Evolutionary conservation across 2,329 filamentous ascomycete species (phyloP).

Genomic region (Stagonosporopsis cucurbitacearum): DNA sequence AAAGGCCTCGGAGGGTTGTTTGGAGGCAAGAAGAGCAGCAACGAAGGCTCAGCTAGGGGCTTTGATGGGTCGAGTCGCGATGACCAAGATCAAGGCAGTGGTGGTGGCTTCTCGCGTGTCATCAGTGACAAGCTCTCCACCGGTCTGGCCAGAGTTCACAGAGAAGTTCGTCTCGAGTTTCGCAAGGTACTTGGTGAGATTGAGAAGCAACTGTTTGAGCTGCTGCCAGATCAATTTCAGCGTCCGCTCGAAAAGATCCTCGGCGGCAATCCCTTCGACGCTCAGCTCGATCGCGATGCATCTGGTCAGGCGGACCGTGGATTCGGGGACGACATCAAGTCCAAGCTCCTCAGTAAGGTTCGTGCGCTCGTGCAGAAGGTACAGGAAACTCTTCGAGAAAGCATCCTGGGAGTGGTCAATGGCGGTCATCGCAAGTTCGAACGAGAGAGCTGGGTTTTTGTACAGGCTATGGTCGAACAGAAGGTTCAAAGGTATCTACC

Average conservation of each 20-base stretch:
- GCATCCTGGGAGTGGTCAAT: slow-evolving; percentile 40
- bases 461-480: slow-evolving; percentile 40
- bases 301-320: slow-evolving; percentile 30
- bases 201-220: slow-evolving; percentile 39
- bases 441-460: slow-evolving; percentile 40
- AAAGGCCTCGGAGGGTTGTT: slow-evolving; percentile 39
- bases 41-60: slow-evolving; percentile 28
- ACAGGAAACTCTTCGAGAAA: slow-evolving; percentile 39
- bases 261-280: slow-evolving; percentile 40
- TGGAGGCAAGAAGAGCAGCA: slow-evolving; percentile 27
- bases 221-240: slow-evolving; percentile 39
- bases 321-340: slow-evolving; percentile 40
- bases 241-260: slow-evolving; percentile 39
- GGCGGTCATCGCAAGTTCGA: slow-evolving; percentile 41
- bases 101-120: slow-evolving; percentile 36
- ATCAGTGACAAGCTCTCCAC: slow-evolving; percentile 41
- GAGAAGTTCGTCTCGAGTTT: slow-evolving; percentile 40
- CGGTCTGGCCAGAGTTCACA: slow-evolving; percentile 38
- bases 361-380: slow-evolving; percentile 37
- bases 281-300: slow-evolving; percentile 38
- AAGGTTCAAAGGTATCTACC: slow-evolving; percentile 40
- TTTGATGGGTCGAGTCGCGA: slow-evolving; percentile 23
- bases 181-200: slow-evolving; percentile 38
- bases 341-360: slow-evolving; percentile 35
- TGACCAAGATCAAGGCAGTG: slow-evolving; percentile 20